Conservation (phyloP, 192 early-diverging fungal species). For the Coemansia aciculifera region DNA sequence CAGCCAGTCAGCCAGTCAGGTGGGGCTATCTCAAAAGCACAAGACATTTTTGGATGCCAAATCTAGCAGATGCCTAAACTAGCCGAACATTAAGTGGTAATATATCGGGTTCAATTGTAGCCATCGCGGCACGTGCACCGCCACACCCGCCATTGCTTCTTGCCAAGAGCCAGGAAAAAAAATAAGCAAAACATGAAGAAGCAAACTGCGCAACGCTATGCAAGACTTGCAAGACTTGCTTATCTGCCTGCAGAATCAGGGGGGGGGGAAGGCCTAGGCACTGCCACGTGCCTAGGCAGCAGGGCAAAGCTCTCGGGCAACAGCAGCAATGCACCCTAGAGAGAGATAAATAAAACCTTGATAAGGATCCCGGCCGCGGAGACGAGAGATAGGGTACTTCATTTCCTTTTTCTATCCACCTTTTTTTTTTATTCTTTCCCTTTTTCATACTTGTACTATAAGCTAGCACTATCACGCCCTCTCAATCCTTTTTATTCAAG, state of each 20-base stretch:
- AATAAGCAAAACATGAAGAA: background rate
- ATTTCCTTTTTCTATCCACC: background rate
- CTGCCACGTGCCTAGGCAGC: background rate
- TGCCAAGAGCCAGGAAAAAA: background rate
- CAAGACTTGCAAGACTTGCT: background rate
- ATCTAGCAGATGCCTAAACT: background rate
- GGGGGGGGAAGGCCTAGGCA: background rate
- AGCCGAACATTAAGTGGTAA: background rate
- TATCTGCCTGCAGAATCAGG: background rate
- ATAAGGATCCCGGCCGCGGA: background rate
- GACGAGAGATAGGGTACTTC: background rate
- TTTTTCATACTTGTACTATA: background rate
- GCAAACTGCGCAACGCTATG: background rate
- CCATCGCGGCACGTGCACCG: background rate
- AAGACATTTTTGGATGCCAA: background rate
- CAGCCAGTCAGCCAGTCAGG: background rate
- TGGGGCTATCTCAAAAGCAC: background rate
- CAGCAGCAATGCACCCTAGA: background rate
- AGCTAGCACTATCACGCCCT: background rate
- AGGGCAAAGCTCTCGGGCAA: background rate
- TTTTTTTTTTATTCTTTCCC: background rate
- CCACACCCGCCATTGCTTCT: background rate
- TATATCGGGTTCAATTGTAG: background rate
- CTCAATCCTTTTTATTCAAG: no score
- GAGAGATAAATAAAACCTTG: background rate